These are phyloP conservation scores for Chenopodium suecicum DNA, from an alignment of 148 eudicot genomes.

Conservation along the genomic window DNA sequence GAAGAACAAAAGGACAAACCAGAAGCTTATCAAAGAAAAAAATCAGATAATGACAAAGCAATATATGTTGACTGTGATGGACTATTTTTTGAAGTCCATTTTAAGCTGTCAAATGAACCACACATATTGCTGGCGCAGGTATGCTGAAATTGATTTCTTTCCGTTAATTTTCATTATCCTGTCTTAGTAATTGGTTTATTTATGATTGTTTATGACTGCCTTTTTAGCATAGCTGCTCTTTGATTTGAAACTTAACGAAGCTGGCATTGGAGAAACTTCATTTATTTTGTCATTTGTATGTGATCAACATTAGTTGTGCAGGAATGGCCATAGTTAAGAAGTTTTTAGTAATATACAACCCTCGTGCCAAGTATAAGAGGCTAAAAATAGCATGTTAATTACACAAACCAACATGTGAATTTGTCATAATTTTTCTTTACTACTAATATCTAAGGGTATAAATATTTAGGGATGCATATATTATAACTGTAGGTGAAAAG, in stretches of 20 bases:
- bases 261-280: not conserved
- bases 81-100: constrained; percentile 59
- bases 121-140: constrained; percentile 86
- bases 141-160: constrained; percentile 5
- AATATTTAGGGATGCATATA: too few species aligned
- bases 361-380: too few species aligned
- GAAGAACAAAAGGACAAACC: constrained; percentile 23
- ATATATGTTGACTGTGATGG: constrained; percentile 39
- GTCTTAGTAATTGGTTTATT: not conserved
- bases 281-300: not conserved
- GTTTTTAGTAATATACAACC: too few species aligned
- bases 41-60: constrained; percentile 28
- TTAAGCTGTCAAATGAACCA: constrained; percentile 59
- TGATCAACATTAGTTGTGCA: too few species aligned
- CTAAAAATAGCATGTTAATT: too few species aligned
- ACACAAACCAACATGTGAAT: too few species aligned
- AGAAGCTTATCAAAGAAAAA: constrained; percentile 21
- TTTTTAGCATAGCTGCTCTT: too few species aligned
- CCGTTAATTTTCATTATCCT: not conserved
- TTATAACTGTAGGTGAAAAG: too few species aligned
- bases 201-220: not conserved
- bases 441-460: too few species aligned
- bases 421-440: too few species aligned
- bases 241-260: too few species aligned
- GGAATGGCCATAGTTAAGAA: too few species aligned